Percentiles rank a stretch among this genome's conserved stretches.
Evolutionary conservation across 345 rosid species (phyloP).

Genomic region (Linum tenue): DNA sequence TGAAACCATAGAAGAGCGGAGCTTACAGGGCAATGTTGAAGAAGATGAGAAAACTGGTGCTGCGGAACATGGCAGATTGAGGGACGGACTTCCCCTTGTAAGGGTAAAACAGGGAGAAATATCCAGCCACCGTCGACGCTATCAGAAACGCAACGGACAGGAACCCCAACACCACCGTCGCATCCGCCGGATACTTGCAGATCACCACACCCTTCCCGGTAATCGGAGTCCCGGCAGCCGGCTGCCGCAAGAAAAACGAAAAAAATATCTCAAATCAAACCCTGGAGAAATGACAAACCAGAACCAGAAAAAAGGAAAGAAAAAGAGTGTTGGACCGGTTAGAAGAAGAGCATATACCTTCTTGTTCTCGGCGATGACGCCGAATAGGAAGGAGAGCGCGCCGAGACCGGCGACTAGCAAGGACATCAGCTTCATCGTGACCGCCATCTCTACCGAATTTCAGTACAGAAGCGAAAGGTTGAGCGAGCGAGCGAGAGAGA

Average conservation of each 20-base stretch:
- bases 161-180: conserved; percentile 54
- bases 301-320: not conserved
- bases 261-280: not conserved
- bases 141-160: conserved; percentile 56
- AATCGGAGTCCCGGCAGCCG: conserved; percentile 57
- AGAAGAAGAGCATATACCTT: conserved; percentile 36
- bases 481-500: not conserved
- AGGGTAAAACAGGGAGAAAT: conserved; percentile 54
- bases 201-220: conserved; percentile 48
- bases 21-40: conserved; percentile 75
- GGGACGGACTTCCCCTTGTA: conserved; percentile 74
- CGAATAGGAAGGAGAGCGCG: conserved; percentile 49
- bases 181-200: conserved; percentile 82
- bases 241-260: conserved; percentile 27
- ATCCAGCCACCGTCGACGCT: conserved; percentile 41
- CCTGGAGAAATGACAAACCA: not conserved
- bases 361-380: conserved; percentile 73
- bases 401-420: conserved; percentile 46
- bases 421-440: conserved; percentile 53
- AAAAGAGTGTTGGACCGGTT: not conserved
- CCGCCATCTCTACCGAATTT: conserved; percentile 35
- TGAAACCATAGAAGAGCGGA: too few relatives aligned
- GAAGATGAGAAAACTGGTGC: conserved; percentile 49
- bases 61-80: conserved; percentile 47
- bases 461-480: not conserved